These are phyloP conservation scores for Macadamia tetraphylla DNA, from an alignment of 164 flowering plant species.

Conservation along the genomic window DNA sequence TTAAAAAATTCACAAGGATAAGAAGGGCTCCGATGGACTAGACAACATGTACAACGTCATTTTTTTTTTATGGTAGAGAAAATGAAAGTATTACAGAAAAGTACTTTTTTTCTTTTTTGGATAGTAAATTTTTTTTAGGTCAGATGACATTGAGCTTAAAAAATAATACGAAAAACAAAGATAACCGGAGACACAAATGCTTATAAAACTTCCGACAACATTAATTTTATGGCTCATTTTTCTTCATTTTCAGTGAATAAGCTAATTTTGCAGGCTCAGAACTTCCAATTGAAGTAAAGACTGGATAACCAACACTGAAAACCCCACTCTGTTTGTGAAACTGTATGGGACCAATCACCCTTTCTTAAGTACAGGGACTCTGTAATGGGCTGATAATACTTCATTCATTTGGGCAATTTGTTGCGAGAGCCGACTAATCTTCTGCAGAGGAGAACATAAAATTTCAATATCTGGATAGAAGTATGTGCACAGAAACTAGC, in stretches of 20 bases:
- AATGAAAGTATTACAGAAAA: too few species aligned
- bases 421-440: constrained; percentile 37
- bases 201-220: too few species aligned
- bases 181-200: too few species aligned
- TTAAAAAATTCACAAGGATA: too few species aligned
- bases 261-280: background rate
- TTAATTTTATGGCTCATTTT: too few species aligned
- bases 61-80: too few species aligned
- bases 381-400: constrained; percentile 28
- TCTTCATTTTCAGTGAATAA: background rate
- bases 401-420: constrained; percentile 52
- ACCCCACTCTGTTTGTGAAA: background rate
- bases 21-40: too few species aligned
- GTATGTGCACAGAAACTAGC: background rate
- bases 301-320: background rate
- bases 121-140: too few species aligned
- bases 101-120: too few species aligned
- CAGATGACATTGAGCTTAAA: too few species aligned
- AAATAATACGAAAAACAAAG: too few species aligned
- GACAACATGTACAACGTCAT: too few species aligned
- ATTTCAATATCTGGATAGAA: background rate
- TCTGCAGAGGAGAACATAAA: constrained; percentile 32
- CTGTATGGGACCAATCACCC: background rate
- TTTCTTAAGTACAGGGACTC: constrained; percentile 13
- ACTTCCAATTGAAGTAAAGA: background rate